Evolutionary conservation across 2,329 filamentous ascomycete genomes (phyloP).

Genomic region (Aspergillus japonicus): DNA sequence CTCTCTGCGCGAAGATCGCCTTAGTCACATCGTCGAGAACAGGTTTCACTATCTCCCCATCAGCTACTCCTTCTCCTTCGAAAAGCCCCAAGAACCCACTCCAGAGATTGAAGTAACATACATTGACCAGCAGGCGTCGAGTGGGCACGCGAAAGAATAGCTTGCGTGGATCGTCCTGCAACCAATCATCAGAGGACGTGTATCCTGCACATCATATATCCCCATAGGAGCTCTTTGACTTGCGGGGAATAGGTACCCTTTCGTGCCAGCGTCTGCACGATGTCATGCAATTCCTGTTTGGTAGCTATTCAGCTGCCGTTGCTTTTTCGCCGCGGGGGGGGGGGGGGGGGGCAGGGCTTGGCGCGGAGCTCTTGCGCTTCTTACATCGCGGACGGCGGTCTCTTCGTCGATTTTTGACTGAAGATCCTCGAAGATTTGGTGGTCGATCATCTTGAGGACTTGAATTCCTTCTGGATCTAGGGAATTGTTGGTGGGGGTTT

Average conservation of each 20-base stretch:
- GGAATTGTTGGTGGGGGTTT: constrained; percentile 15
- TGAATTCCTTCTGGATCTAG: background rate
- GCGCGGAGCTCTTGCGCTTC: constrained; percentile 12
- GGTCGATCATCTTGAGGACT: constrained; percentile 64
- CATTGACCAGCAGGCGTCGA: constrained; percentile 70
- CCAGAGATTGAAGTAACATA: constrained; percentile 38
- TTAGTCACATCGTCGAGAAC: constrained; percentile 69
- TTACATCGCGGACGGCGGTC: constrained; percentile 70
- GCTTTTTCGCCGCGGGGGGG: constrained; percentile 11
- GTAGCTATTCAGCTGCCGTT: constrained; percentile 13
- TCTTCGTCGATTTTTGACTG: constrained; percentile 91
- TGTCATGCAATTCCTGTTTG: constrained; percentile 67
- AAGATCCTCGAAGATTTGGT: constrained; percentile 80
- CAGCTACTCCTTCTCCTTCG: constrained; percentile 5
- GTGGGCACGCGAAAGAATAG: constrained; percentile 83
- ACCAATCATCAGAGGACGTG: background rate
- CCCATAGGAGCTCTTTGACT: background rate
- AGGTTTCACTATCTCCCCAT: constrained; percentile 55
- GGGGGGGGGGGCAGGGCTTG: too few species aligned
- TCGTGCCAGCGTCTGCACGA: constrained; percentile 78
- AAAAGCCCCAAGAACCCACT: background rate
- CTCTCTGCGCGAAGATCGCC: constrained; percentile 69
- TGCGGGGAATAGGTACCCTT: constrained; percentile 50
- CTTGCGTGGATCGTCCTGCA: constrained; percentile 72
- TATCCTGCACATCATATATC: background rate